Evolutionary conservation across 2,329 filamentous ascomycete species (phyloP), one percentile per base, ranked within the genome.

Genomic region (Claviceps digitariae): DNA sequence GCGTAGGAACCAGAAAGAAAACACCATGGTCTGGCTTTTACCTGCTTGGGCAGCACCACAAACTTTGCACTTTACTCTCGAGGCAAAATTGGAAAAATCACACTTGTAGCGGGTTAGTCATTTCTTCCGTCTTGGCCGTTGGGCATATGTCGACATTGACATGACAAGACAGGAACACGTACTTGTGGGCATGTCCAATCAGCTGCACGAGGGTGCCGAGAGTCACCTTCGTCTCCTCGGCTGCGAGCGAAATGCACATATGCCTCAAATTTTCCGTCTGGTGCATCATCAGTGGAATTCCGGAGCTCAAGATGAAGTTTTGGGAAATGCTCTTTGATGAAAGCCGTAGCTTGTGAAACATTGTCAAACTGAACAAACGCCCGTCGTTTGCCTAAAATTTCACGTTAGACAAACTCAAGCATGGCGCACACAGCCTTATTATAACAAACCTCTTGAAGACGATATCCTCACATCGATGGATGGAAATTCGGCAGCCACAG

Each of bases 251-350:
- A 74, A 55, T 73, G 71, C 36, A 73, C 63, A 54, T 69, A 69
- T 46, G 66, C 64, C 44, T 66, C 61, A 50, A 70, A 63, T 54
- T 57, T 66, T 50, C 66, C 68, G 56, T 71, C 67, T 63, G 70
- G 66, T 50, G 62, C 60, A 52, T 68, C 68, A 63, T 69, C 68
- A 64, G 66, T 68, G 13, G 65, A 58, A 21, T 69, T 61, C 31
- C 62, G 58, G 54, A 72, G 62, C 41, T 67, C 60, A 51, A 74
- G 55, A 21, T 58, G 57, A 51, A 74, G 59, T 57, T 67, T 68
- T 53, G 71, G 71, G 58, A 68, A 72, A 58, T 73, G 64, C 56
- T 67, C 64, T 60, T 70, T 69, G 56, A 75, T 63, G 60, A 76
- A 72, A 52, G 65, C 55, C 53, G 68, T 53, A 52, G 73, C 66